Base-by-base conservation (phyloP, 495 filamentous ascomycete species). In the Bryoglossum gracile region DNA sequence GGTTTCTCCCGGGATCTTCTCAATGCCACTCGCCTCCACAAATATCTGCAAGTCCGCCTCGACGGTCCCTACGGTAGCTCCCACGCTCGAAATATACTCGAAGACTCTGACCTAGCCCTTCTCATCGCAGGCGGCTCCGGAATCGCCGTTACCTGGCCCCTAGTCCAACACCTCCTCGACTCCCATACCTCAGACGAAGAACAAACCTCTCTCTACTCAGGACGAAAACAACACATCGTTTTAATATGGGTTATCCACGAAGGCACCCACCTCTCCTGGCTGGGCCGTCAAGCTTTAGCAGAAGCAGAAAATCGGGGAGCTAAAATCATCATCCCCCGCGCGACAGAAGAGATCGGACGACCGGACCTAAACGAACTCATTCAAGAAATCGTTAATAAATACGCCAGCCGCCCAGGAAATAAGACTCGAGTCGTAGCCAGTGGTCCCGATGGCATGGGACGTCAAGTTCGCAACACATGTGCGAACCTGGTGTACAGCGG, bases 101-200 rank as follows among this genome's bases (percentile, higher is more conserved):
- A 57, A 16, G 56, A 62, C n/a, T 63, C 65, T 49, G 56, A 68
- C 26, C 60, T 67, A 21, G 64, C 70, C 3, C 48, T 83, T 13
- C 48, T 83, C 11, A 64, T 84, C n/a, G 76, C 78, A 4, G 78
- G 80, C 4, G 80, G 81, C 9, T 76, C 72, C 13, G 80, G 78
- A n/a, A 77, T 83, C 28, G 79, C 75, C 0, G 77, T 82, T 36
- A 66, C 72, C 2, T 79, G 74, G 50, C 73, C 74, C 4, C 54
- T 78, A 3, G 57, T 72, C 3, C 78, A 72, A 59, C 63, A 65
- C 40, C 49, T 73, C 5, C 30, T 50, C n/a, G 32, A 56, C 17
- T 17, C 28, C 25, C 21, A 33, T 5, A 39, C 32, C 11, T 46
- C 42, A 8, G 43, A 47, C 30, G 21, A 30, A 37, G 46, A 55